phyloP scores from a whole-genome alignment of 2,329 filamentous ascomycete species.

The Microdochium trichocladiopsis region DNA sequence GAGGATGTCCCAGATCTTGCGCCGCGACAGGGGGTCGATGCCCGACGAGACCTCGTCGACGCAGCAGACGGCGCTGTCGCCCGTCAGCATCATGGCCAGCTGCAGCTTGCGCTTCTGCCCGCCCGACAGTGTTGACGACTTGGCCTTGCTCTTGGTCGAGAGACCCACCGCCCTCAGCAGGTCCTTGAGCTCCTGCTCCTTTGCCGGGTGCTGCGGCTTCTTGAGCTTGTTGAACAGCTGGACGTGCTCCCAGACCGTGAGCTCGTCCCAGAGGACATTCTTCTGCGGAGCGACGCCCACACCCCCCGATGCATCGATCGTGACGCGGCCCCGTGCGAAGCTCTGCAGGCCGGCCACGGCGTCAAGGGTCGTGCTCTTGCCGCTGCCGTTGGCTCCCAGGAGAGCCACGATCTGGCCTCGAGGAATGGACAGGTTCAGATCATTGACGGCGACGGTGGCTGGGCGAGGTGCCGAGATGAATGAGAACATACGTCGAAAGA shows the following conservation, averaged over 20 bases:
- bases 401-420: slow-evolving; percentile 81
- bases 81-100: slow-evolving; percentile 91
- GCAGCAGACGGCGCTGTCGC: slow-evolving; percentile 80
- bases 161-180: slow-evolving; percentile 70
- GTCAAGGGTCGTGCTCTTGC: slow-evolving; percentile 85
- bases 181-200: slow-evolving; percentile 49
- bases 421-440: slow-evolving; percentile 64
- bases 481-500: slow-evolving; percentile 46
- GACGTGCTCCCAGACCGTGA: slow-evolving; percentile 82
- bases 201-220: slow-evolving; percentile 43
- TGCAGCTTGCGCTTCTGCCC: slow-evolving; percentile 91
- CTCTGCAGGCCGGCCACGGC: slow-evolving; percentile 78
- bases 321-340: slow-evolving; percentile 69
- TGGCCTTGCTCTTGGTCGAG: slow-evolving; percentile 62
- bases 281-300: slow-evolving; percentile 87
- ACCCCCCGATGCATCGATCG: slow-evolving; percentile 69
- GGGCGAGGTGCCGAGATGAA: slow-evolving; percentile 44
- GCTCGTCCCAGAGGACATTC: slow-evolving; percentile 86
- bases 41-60: slow-evolving; percentile 89
- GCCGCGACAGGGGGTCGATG: slow-evolving; percentile 75
- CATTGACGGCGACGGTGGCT: slow-evolving; percentile 71
- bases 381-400: slow-evolving; percentile 82
- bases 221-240: slow-evolving; percentile 80
- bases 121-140: slow-evolving; percentile 73
- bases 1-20: slow-evolving; percentile 93